phyloP scores from a whole-genome alignment of 345 rosid species.

The Aquilaria yunnanensis region DNA sequence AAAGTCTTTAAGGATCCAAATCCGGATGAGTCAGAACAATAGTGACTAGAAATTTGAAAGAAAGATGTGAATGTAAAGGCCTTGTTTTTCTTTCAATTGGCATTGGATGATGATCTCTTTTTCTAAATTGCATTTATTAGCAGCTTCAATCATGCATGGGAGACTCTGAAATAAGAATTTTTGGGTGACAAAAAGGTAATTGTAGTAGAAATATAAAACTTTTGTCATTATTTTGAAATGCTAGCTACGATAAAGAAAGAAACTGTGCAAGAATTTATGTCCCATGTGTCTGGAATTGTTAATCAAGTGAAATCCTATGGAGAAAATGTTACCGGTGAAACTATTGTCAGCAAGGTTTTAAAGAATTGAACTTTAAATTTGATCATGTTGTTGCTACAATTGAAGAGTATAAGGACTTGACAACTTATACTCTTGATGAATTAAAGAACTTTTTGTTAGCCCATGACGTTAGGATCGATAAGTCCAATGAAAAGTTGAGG shows the following conservation, averaged over 20 bases:
- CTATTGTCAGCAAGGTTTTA: slow-evolving; percentile 3
- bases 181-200: background rate
- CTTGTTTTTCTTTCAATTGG: slow-evolving; percentile 2
- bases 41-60: background rate
- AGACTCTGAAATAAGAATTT: no score
- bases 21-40: background rate
- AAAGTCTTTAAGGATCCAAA: background rate
- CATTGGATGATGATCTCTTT: background rate
- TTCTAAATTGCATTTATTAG: background rate
- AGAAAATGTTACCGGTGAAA: background rate
- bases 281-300: background rate
- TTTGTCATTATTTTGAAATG: background rate
- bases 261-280: background rate
- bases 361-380: background rate
- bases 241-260: background rate
- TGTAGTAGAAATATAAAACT: background rate
- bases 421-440: background rate
- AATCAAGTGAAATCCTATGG: slow-evolving; percentile 3
- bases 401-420: slow-evolving; percentile 1
- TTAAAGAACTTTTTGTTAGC: slow-evolving; percentile 1
- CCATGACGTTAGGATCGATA: background rate
- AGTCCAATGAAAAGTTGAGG: background rate
- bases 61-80: background rate
- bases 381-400: slow-evolving; percentile 9
- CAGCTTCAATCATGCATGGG: no score